Evolutionary conservation across 768 basidiomycete species (phyloP), one percentile per base, ranked within the genome.

Genomic region (Lyophyllum atratum): DNA sequence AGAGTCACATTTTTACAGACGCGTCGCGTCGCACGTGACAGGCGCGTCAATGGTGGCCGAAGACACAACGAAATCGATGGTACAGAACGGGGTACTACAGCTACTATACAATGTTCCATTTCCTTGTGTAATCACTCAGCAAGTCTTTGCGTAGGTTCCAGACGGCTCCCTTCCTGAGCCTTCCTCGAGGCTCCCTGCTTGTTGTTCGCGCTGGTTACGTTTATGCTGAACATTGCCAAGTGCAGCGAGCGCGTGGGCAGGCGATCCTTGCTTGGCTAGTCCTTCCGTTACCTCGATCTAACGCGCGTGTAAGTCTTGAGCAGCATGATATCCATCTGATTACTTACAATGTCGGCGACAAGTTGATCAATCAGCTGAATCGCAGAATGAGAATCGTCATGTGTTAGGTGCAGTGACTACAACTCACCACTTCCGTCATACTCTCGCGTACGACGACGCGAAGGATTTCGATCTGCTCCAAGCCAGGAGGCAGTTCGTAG

Each of bases 121-220:
- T 33, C 26, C 5, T 28, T 14, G 14, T 25, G 19, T 34, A 34
- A 19, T 15, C 12, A 2, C 52, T 76, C 74, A 91, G 68, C 89
- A 92, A 17, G 82, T 72, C 65, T 85, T 88, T 47, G 88, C 79
- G 66, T 82, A 91, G 3, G 90, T 90, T 12, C 89, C 87, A 46
- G 78, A 83, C 37, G 76, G 65, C 54, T 71, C 60, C 29, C 75
- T 77, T 8, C 77, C 82, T 2, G 80, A 78, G 0, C 78, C 82
- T 45, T 74, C 59, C 25, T 83, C 78, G 54, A 89, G 61, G 19
- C 71, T 74, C 39, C 80, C 85, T 40, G 73, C 71, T 14, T 68
- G 61, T 19, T 74, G 69, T 61, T 83, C 83, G 45, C 74, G 62
- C 52, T 66, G 63, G 33, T 60, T 54, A 52, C 66, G 59, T 59